phyloP scores from a whole-genome alignment of 140 eudicot species.

The Senecio squalidus region DNA sequence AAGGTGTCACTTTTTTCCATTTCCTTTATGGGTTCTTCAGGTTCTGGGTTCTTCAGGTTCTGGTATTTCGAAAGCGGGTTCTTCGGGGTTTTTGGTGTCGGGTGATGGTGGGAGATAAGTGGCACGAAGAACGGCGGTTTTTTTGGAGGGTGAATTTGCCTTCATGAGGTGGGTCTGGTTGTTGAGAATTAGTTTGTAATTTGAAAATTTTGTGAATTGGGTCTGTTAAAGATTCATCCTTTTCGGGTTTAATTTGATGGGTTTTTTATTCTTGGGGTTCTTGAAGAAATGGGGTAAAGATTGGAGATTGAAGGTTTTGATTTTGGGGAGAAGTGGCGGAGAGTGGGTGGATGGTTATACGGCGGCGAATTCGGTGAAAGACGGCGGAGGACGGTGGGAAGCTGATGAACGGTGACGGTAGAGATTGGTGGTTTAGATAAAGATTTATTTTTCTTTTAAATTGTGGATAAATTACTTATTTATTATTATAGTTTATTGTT shows the following conservation, averaged over 20 bases:
- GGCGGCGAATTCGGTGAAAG: conserved; percentile 11
- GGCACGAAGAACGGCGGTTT: conserved; percentile 81
- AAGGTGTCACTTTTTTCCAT: conserved; percentile 14
- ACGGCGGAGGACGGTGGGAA: conserved; percentile 13
- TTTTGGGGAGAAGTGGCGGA: conserved; percentile 27
- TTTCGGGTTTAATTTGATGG: conserved; percentile 17
- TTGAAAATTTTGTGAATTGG: conserved; percentile 72
- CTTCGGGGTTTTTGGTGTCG: conserved; percentile 1
- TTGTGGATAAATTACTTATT: too few species aligned
- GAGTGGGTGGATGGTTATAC: conserved; percentile 7
- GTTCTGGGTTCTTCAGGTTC: too few species aligned
- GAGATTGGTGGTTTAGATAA: conserved; percentile 16
- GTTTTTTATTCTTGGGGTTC: conserved; percentile 21
- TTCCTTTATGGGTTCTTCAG: conserved; percentile 19
- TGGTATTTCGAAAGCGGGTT: background rate
- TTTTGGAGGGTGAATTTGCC: conserved; percentile 65
- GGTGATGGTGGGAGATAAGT: conserved; percentile 37
- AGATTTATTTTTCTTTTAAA: too few species aligned
- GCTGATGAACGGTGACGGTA: conserved; percentile 13
- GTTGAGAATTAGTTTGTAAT: conserved; percentile 43
- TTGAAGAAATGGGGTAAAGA: conserved; percentile 67
- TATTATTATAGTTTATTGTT: too few species aligned
- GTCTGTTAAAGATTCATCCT: conserved; percentile 41
- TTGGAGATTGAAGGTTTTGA: conserved; percentile 32
- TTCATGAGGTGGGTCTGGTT: conserved; percentile 51